Evolutionary conservation across 2,329 filamentous ascomycete species (phyloP).

Genomic region (Beauveria brongniartii): DNA sequence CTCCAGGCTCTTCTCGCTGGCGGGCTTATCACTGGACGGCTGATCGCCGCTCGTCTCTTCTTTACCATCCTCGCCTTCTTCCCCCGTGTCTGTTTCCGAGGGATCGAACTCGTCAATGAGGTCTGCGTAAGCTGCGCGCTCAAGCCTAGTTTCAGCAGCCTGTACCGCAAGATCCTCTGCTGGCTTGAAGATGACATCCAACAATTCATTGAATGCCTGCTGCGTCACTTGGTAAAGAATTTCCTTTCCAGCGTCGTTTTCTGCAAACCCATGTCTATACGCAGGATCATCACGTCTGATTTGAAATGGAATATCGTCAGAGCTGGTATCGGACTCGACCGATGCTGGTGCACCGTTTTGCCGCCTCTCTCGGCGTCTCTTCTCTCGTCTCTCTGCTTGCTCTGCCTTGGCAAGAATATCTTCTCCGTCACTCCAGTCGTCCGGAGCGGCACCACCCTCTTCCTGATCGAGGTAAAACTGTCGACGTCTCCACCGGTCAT

Average conservation of each 20-base stretch:
- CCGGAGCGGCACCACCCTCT: conserved; percentile 60
- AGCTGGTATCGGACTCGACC: not conserved
- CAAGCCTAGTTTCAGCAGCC: conserved; percentile 52
- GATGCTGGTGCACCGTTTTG: not conserved
- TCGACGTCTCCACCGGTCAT: conserved; percentile 67
- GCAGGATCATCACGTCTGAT: conserved; percentile 29
- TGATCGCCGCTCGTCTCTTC: conserved; percentile 13
- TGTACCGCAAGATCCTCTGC: conserved; percentile 70
- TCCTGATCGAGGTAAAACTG: conserved; percentile 82
- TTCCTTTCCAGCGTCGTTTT: conserved; percentile 77
- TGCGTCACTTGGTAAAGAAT: conserved; percentile 88
- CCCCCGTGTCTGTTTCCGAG: conserved; percentile 11
- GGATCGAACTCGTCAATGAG: conserved; percentile 35
- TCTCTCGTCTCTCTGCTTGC: conserved; percentile 2
- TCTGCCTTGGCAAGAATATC: conserved; percentile 39
- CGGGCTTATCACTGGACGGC: not conserved
- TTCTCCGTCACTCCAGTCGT: conserved; percentile 54
- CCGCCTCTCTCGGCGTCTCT: not conserved
- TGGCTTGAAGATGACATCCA: conserved; percentile 76
- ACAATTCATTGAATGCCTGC: conserved; percentile 82
- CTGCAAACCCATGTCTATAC: conserved; percentile 44
- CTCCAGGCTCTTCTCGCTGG: conserved; percentile 20
- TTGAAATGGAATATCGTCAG: conserved; percentile 49
- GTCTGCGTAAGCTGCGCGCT: conserved; percentile 49
- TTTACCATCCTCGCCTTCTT: conserved; percentile 18